Evolutionary conservation across 2,329 filamentous ascomycete species (phyloP), one percentile per base, ranked within the genome.

Genomic region (Nemania abortiva): DNA sequence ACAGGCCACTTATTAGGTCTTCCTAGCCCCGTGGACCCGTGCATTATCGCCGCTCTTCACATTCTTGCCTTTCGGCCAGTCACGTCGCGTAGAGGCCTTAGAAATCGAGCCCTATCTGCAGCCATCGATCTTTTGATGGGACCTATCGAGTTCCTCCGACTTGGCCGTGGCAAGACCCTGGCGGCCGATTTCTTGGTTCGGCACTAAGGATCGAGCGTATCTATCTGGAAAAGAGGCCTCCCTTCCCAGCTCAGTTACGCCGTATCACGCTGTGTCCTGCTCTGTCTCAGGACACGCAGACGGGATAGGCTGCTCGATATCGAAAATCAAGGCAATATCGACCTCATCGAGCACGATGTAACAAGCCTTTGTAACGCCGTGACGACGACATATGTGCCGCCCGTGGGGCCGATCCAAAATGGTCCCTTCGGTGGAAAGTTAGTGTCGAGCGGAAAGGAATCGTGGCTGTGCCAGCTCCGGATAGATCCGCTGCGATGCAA

Each of bases 401-500:
- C 39, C 39, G 49, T 20, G 50, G 24, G 34, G 29, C 49, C 59
- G 60, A 63, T 49, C 66, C 64, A 54, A 56, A 65, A 59, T 56
- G 45, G 24, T 70, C 63, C 50, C 67, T 24, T 49, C 24, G n/a
- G 47, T 24, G 45, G 49, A 52, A 50, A 10, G 22, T 22, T n/a
- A 11, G 56, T 61, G 47, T 53, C 53, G 27, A 34, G 47, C 42
- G 54, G 49, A 42, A 70, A 53, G 15, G 58, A 61, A 65, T 65
- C 54, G 64, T 70, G 63, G 63, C 63, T 67, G 49, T 66, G 64
- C 60, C 58, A 66, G 18, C 58, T n/a, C 66, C 64, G 67, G 70
- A 61, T 67, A 71, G 70, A 71, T 70, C 70, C 67, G 70, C 70
- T 42, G 39, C 47, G 57, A 66, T 70, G 61, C 18, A 24, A 67